Base-by-base conservation (phyloP, 2,329 filamentous ascomycete species). In the Epichloe baconii region DNA sequence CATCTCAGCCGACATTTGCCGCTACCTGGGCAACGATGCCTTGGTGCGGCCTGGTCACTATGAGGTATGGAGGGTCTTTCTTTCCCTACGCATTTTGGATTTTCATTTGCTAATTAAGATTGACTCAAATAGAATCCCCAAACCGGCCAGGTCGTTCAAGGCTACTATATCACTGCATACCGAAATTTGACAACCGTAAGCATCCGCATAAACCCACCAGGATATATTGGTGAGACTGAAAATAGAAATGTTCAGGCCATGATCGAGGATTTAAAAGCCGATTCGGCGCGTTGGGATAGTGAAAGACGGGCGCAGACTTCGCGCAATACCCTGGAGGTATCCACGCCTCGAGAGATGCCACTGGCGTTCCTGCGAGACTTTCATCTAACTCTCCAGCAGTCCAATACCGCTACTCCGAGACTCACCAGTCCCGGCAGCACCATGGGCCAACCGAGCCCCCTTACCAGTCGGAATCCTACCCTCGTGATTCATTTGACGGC, bases 1-100 rank as follows among this genome's bases (percentile, higher is more conserved):
- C 61, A 88, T 90, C 68, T 87, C 86, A 56, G 83, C 85, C 64
- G 86, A 90, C 66, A 88, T 90, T 58, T 89, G 86, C 72, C 84
- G 85, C 64, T 90, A 88, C 66, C 77, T 90, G 59, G 86, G 86
- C 62, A 88, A 88, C 67, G 86, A 90, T 73, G 86, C 86, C 59
- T 77, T 87, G 61, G 85, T 88, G 64, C 82, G 83, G 63, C 85
- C 85, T 53, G 83, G 83, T 61, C 80, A 78, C 60, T 84, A 86
- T 68, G 80, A 86, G 77, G 84, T 88, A 77, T 61, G 59, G 48
- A 48, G 11, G 19, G 21, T 14, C n/a, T 48, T 42, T 10, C 36
- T 10, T 21, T 11, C 10, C 38, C 19, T 35, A 1, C 7, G 19
- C n/a, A 12, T 10, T 35, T 8, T 34, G 4, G 12, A 31, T 19